Conservation (phyloP, 2,329 filamentous ascomycete species). For the Colletotrichum liriopes region DNA sequence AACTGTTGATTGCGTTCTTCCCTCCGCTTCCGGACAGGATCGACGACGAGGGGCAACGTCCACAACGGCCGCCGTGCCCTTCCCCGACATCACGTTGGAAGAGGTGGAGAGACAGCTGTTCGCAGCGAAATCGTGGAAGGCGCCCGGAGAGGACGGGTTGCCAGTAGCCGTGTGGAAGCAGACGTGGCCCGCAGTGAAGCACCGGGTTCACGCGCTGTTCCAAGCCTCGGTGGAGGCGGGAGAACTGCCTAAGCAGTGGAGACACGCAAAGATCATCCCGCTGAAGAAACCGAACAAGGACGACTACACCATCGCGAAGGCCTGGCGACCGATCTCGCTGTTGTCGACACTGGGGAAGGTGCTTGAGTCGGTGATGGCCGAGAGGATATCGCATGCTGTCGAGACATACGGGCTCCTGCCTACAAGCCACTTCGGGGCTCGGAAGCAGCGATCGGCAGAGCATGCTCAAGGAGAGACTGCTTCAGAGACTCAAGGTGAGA, state of each 20-base stretch:
- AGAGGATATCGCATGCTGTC: slow-evolving; percentile 17
- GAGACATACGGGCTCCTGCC: slow-evolving; percentile 14
- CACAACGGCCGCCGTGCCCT: not conserved
- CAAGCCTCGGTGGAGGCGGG: not conserved
- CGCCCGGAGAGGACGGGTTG: slow-evolving; percentile 45
- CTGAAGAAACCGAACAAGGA: slow-evolving; percentile 49
- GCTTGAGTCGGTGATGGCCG: not conserved
- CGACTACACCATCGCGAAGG: slow-evolving; percentile 48
- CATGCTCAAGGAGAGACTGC: slow-evolving; percentile 49
- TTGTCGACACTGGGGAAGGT: slow-evolving; percentile 48
- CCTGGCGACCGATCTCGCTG: slow-evolving; percentile 48
- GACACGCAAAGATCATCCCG: slow-evolving; percentile 48
- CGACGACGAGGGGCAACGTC: not conserved
- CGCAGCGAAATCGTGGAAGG: slow-evolving; percentile 46
- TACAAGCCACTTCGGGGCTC: slow-evolving; percentile 19
- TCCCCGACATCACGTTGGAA: slow-evolving; percentile 28
- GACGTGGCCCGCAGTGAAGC: not conserved
- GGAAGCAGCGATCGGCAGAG: slow-evolving; percentile 19
- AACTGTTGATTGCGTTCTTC: not conserved
- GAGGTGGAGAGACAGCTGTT: slow-evolving; percentile 45
- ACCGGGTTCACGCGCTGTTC: not conserved
- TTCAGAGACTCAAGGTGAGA: slow-evolving; percentile 44
- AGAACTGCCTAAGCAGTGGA: not conserved
- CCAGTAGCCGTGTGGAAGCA: slow-evolving; percentile 43
- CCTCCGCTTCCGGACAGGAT: not conserved